Evolutionary conservation across 768 basidiomycete genomes (phyloP), one percentile per base, ranked within the genome.

Genomic region (Scleroderma citrinum): DNA sequence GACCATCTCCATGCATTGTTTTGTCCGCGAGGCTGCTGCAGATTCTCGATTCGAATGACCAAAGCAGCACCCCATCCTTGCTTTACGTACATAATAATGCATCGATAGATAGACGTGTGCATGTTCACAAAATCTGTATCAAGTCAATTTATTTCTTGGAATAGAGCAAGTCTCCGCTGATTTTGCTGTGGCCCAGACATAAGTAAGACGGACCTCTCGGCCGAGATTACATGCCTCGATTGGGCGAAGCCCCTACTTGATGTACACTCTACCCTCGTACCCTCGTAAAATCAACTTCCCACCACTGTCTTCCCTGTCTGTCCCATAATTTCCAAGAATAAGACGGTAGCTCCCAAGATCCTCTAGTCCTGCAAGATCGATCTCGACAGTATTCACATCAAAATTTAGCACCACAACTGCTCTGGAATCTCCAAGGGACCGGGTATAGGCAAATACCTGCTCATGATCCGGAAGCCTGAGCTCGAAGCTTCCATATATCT

Each of bases 401-500:
- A 83, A 80, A 52, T 80, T 82, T 47, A 82, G 64, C 13, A 80
- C 14, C 5, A 80, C 68, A 19, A 79, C 56, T 2, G 63, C 70
- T 3, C 59, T 59, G 1, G 40, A 47, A 3, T 54, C 47, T 0
- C 64, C 70, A 7, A 77, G 55, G 3, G 64, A 62, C 20, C 81
- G 73, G 1, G 65, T 70, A 58, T 77, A 86, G 0, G 77, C 78
- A 47, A 86, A 81, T 19, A 81, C 72, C 23, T 73, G 56, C 23
- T 77, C 69, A 57, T 85, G 68, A 0, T 59, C 59, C 1, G 66
- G 59, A 7, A 76, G 70, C 4, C 83, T 59, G 30, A 79, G 71
- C 6, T 61, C 56, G 56, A 85, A 89, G 34, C 75, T 71, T 14
- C 87, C 87, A 58, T 81, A 81, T 3, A 79, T 72, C 82, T 83